phyloP scores from a whole-genome alignment of 2,329 filamentous ascomycete genomes.

The Aspergillus flavus region DNA sequence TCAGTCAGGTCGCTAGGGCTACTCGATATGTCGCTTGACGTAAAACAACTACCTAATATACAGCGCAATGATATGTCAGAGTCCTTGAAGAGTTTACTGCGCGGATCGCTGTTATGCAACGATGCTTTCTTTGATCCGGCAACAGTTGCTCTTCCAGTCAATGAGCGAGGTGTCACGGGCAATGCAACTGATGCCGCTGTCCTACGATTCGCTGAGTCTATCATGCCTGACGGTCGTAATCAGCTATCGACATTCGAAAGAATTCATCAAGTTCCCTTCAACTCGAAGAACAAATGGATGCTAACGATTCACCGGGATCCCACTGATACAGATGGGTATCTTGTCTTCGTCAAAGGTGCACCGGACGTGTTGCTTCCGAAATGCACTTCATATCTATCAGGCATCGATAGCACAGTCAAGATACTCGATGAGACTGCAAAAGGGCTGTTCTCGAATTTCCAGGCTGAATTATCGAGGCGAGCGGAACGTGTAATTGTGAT shows the following conservation, averaged over 20 bases:
- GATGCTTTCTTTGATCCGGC: slow-evolving; percentile 72
- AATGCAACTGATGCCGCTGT: slow-evolving; percentile 78
- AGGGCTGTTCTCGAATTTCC: slow-evolving; percentile 59
- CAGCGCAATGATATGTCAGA: slow-evolving; percentile 29
- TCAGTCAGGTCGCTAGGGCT: slow-evolving; percentile 51
- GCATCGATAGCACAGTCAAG: slow-evolving; percentile 57
- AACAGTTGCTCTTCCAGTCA: slow-evolving; percentile 61
- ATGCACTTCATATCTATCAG: slow-evolving; percentile 62
- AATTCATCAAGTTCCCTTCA: slow-evolving; percentile 73
- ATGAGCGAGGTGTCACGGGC: slow-evolving; percentile 68
- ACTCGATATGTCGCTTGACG: slow-evolving; percentile 26
- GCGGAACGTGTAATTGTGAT: slow-evolving; percentile 72
- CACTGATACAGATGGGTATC: slow-evolving; percentile 34
- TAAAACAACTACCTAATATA: slow-evolving; percentile 20
- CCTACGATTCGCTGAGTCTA: slow-evolving; percentile 68
- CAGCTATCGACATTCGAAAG: slow-evolving; percentile 62
- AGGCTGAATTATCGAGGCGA: slow-evolving; percentile 69
- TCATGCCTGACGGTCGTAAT: slow-evolving; percentile 61
- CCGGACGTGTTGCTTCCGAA: slow-evolving; percentile 71
- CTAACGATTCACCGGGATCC: slow-evolving; percentile 55
- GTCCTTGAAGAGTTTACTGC: slow-evolving; percentile 61
- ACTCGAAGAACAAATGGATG: slow-evolving; percentile 85
- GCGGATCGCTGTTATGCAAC: slow-evolving; percentile 71
- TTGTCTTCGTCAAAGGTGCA: slow-evolving; percentile 69
- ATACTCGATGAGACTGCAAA: slow-evolving; percentile 54